phyloP scores from a whole-genome alignment of 768 basidiomycete genomes.

The Russula earlei region DNA sequence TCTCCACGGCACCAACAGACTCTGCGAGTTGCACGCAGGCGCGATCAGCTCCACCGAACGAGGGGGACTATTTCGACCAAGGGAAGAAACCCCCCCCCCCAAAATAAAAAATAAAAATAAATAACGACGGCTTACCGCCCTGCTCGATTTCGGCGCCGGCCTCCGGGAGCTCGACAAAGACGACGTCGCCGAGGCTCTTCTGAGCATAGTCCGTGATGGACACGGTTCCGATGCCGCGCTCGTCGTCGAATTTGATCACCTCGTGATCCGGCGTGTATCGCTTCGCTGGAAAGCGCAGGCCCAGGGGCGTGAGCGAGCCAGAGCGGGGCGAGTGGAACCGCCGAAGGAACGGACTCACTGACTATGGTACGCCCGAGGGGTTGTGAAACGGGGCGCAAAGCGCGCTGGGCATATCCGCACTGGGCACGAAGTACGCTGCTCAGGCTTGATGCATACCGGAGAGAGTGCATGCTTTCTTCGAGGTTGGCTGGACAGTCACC shows the following conservation, averaged over 20 bases:
- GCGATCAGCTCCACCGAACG: not conserved
- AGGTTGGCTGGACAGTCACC: not conserved
- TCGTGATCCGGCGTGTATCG: constrained; percentile 87
- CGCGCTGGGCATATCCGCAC: constrained; percentile 21
- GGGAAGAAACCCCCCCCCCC: no score
- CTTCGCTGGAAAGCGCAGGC: constrained; percentile 46
- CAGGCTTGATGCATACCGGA: constrained; percentile 27
- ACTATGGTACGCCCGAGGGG: constrained; percentile 41
- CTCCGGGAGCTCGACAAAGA: constrained; percentile 85
- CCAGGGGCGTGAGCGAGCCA: not conserved
- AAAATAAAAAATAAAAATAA: no score
- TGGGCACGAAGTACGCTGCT: constrained; percentile 22
- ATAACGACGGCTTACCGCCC: constrained; percentile 51
- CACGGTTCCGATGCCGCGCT: constrained; percentile 67
- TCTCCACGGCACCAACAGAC: constrained; percentile 86
- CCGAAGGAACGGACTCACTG: constrained; percentile 38
- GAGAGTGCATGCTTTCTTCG: constrained; percentile 14
- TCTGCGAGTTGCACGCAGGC: constrained; percentile 30
- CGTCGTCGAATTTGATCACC: constrained; percentile 67
- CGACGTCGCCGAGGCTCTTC: constrained; percentile 86
- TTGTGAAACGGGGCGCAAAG: constrained; percentile 23
- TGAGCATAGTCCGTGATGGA: constrained; percentile 92
- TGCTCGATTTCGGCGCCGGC: constrained; percentile 51
- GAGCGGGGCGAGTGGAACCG: no score
- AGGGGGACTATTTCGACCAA: no score